Conservation (phyloP, 441 rosid species). For the Syzygium malaccense region DNA sequence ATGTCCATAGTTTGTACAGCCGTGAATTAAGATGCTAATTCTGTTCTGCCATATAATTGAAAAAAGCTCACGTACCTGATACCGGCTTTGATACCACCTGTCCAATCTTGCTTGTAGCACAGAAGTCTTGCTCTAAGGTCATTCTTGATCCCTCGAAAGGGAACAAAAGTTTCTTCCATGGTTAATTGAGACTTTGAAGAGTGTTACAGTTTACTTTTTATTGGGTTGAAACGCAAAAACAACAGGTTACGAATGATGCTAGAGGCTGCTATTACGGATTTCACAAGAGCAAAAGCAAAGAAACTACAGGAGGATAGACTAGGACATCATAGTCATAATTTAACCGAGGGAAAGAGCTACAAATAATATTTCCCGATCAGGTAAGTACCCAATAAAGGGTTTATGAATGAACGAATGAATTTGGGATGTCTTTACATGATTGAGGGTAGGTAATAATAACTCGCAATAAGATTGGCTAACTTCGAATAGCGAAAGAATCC, state of each 20-base stretch:
- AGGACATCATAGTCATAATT: not conserved
- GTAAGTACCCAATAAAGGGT: not conserved
- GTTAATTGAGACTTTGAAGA: conserved; percentile 9
- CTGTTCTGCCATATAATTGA: not conserved
- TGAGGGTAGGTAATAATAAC: not conserved
- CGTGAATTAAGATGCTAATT: not conserved
- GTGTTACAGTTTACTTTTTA: not conserved
- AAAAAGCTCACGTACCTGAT: conserved; percentile 45
- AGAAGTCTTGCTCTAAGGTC: conserved; percentile 61
- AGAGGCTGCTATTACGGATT: conserved; percentile 46
- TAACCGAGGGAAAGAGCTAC: not conserved
- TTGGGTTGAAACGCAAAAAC: conserved; percentile 1
- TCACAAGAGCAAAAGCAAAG: conserved; percentile 22
- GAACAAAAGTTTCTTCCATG: conserved; percentile 87
- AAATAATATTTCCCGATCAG: not conserved
- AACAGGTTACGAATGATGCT: conserved; percentile 20
- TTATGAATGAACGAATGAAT: not conserved
- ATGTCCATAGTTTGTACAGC: not conserved
- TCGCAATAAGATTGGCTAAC: not conserved
- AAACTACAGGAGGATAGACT: conserved; percentile 28
- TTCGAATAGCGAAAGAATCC: not conserved
- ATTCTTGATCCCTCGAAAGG: conserved; percentile 71
- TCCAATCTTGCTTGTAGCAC: conserved; percentile 84
- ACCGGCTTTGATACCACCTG: conserved; percentile 60
- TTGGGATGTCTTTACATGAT: not conserved